A percentile compares a stretch with the other conserved stretches of the same genome.
Conservation (phyloP, 805 yeast genomes). For the Yamadazyma laniorum region DNA sequence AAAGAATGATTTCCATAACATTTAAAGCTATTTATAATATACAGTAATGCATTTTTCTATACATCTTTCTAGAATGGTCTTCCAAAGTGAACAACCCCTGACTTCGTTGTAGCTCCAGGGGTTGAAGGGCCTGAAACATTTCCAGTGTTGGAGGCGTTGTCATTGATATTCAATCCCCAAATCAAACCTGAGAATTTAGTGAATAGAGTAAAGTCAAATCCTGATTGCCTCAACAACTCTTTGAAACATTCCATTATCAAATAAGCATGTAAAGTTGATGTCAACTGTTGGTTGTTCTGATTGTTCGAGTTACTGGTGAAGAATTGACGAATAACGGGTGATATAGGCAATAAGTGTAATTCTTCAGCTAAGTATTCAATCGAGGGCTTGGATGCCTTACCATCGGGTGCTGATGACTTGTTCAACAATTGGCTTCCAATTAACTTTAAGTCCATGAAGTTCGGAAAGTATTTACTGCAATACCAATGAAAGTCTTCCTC, state of each 20-base stretch:
- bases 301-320: constrained; percentile 26
- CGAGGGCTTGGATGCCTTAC: constrained; percentile 37
- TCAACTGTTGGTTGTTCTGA: constrained; percentile 34
- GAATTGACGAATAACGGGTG: constrained; percentile 45
- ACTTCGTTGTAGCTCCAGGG: constrained; percentile 20
- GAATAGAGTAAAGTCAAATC: constrained; percentile 20
- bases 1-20: constrained; percentile 15
- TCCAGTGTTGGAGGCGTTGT: constrained; percentile 5
- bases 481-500: constrained; percentile 76
- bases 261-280: constrained; percentile 60
- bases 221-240: constrained; percentile 43
- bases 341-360: constrained; percentile 58
- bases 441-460: constrained; percentile 75
- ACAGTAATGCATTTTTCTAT: constrained; percentile 7
- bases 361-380: constrained; percentile 70
- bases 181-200: constrained; percentile 47
- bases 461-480: constrained; percentile 73
- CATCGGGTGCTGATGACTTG: constrained; percentile 13
- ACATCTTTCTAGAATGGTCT: constrained; percentile 20
- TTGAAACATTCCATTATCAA: constrained; percentile 64
- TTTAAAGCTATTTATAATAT: constrained; percentile 4
- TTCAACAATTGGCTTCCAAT: constrained; percentile 38
- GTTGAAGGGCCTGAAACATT: constrained; percentile 22
- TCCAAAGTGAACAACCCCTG: constrained; percentile 30
- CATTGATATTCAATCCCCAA: constrained; percentile 45